A percentile compares a stretch with the other conserved stretches of the same genome.
Evolutionary conservation across 345 rosid species (phyloP).

Genomic region (Arabidopsis arenosa): DNA sequence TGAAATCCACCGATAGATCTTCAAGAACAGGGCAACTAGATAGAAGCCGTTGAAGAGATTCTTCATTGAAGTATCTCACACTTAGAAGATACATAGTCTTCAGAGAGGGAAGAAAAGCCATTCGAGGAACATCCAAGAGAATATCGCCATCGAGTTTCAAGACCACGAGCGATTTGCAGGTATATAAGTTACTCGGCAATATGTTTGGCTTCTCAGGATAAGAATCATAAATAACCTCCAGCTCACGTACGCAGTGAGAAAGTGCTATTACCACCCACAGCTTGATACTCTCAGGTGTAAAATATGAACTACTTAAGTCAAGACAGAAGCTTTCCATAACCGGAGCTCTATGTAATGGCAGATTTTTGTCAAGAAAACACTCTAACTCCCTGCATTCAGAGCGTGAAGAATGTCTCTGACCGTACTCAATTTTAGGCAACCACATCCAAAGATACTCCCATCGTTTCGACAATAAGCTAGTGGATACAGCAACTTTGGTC

Average conservation of each 20-base stretch:
- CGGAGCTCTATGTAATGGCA: conserved; percentile 25
- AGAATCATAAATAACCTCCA: rapidly evolving
- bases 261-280: conserved; percentile 3
- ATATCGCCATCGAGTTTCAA: not conserved
- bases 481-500: conserved; percentile 24
- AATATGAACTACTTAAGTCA: not conserved
- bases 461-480: conserved; percentile 27
- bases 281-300: not conserved
- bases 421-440: conserved; percentile 20
- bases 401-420: not conserved
- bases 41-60: conserved; percentile 18
- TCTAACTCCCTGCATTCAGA: not conserved
- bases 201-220: not conserved
- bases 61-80: not conserved
- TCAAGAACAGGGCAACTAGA: conserved; percentile 12
- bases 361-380: conserved; percentile 14
- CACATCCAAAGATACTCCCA: conserved; percentile 35
- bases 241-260: conserved; percentile 12
- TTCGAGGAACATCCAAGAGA: conserved; percentile 18
- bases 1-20: not conserved
- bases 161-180: not conserved
- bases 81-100: not conserved
- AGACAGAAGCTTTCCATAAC: conserved; percentile 17
- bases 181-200: conserved; percentile 14
- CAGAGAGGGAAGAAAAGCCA: conserved; percentile 15